Conservation (phyloP, 225 moss, liverwort and hornwort genomes). For the Anthoceros angustus region DNA sequence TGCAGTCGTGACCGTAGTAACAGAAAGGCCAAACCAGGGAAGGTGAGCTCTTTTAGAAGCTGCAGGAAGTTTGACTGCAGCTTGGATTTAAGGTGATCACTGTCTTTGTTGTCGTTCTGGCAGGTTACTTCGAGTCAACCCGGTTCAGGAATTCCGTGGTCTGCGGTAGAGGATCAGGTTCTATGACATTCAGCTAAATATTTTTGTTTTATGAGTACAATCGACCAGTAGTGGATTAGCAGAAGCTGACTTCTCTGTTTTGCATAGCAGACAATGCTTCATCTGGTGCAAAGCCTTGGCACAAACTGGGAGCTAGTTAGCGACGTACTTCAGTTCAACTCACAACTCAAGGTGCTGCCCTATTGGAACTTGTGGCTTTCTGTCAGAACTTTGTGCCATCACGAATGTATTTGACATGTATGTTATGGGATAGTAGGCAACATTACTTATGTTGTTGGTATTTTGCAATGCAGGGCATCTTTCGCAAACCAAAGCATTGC, state of each 20-base stretch:
- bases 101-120: slow-evolving; percentile 3
- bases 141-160: slow-evolving; percentile 73
- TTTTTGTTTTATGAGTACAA: background rate
- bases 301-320: slow-evolving; percentile 80
- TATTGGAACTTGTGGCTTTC: background rate
- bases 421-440: background rate
- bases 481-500: slow-evolving; percentile 61
- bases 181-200: slow-evolving; percentile 1
- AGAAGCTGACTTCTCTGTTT: background rate
- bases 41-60: slow-evolving; percentile 25
- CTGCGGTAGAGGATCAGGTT: slow-evolving; percentile 67
- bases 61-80: background rate
- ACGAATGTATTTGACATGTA: background rate
- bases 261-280: slow-evolving; percentile 47
- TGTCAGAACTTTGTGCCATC: background rate
- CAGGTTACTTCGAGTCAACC: slow-evolving; percentile 42
- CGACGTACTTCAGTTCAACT: slow-evolving; percentile 72
- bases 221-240: background rate
- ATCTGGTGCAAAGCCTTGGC: slow-evolving; percentile 63
- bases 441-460: background rate
- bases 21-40: slow-evolving; percentile 46
- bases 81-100: background rate
- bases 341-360: slow-evolving; percentile 55
- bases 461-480: slow-evolving; percentile 38
- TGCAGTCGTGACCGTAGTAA: slow-evolving; percentile 62